These are phyloP conservation scores for Trypanosoma lewisi DNA, from an alignment of 208 protist species.

Conservation along the genomic window DNA sequence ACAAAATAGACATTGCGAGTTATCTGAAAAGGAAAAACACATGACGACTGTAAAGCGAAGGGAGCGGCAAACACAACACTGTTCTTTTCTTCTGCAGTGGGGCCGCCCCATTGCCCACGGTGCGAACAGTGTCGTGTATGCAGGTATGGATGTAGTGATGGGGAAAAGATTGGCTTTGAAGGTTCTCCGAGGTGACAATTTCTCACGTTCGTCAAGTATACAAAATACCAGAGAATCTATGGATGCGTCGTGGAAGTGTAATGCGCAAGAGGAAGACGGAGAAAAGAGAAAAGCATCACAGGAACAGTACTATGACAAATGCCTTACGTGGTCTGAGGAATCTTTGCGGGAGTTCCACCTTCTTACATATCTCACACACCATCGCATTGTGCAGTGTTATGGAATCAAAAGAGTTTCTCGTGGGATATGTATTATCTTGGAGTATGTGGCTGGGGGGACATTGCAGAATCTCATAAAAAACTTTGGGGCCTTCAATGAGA, in stretches of 20 bases:
- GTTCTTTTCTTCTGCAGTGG: slow-evolving; percentile 34
- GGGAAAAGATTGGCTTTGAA: slow-evolving; percentile 68
- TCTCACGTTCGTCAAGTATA: slow-evolving; percentile 2
- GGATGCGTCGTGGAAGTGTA: not conserved
- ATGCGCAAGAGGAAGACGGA: too few relatives aligned
- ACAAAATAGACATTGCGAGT: not conserved
- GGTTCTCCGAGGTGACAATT: slow-evolving; percentile 31
- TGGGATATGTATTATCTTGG: slow-evolving; percentile 81
- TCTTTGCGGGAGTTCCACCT: slow-evolving; percentile 75
- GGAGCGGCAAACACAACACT: too few relatives aligned
- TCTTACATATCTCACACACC: slow-evolving; percentile 70
- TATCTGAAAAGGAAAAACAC: too few relatives aligned
- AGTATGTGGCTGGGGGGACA: slow-evolving; percentile 88
- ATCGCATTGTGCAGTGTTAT: slow-evolving; percentile 81
- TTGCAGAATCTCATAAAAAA: slow-evolving; percentile 79
- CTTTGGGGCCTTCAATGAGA: slow-evolving; percentile 85
- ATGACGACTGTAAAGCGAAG: too few relatives aligned
- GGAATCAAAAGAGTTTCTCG: slow-evolving; percentile 57
- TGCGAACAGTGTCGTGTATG: slow-evolving; percentile 61
- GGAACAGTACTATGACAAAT: too few relatives aligned
- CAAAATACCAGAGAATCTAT: not conserved
- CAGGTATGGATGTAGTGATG: slow-evolving; percentile 61
- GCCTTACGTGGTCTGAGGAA: slow-evolving; percentile 12
- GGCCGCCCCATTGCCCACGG: slow-evolving; percentile 56
- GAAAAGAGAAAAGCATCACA: too few relatives aligned